Base-by-base conservation (phyloP, 2,329 filamentous ascomycete genomes). In the Reticulascus tulasneorum region DNA sequence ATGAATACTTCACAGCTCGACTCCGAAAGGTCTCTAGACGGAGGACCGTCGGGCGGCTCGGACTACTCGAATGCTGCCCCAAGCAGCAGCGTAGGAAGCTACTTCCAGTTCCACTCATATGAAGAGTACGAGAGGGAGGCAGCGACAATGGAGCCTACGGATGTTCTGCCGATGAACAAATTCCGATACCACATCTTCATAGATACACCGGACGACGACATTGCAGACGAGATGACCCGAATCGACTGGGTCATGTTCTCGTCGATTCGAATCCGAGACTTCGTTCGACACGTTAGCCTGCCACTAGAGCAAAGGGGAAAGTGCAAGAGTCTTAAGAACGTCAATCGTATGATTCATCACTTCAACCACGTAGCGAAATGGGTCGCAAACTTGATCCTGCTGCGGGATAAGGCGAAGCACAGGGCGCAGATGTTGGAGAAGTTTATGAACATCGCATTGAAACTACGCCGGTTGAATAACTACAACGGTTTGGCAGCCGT, bases 201-300 rank as follows among this genome's bases (percentile, higher is more conserved):
- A 82, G 85, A 86, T 23, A 83, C 84, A 17, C 74, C 85, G 2
- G 84, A 94, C 35, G 86, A 94, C 43, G 79, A 88, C 31, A 83
- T 97, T 47, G 91, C 91, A 12, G 82, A 84, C 41, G 93, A 98
- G 60, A 75, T 98, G 52, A 97, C 93, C 5, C 77, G 91, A 42
- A 94, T 98, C 37, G 93, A 98, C 63, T 97, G 91, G 91, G 82
- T 94, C 59, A 93, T 97, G 84, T 97, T 96, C 60, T 94, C 86
- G 34, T 90, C 89, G 2, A 95, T 97, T 44, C 82, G 88, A 18
- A 86, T 94, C 37, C 86, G 93, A 40, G 93, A 98, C 61, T 79
- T 97, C 31, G 84, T 97, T 26, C 84, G 93, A 5, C 86, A 96
- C 55, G 90, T 96, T 46, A 93, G 83, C 52, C 67, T 96, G 29